These are phyloP conservation scores for Kurtzmaniella natalensis DNA, from an alignment of 1,139 yeast species.

Conservation along the genomic window DNA sequence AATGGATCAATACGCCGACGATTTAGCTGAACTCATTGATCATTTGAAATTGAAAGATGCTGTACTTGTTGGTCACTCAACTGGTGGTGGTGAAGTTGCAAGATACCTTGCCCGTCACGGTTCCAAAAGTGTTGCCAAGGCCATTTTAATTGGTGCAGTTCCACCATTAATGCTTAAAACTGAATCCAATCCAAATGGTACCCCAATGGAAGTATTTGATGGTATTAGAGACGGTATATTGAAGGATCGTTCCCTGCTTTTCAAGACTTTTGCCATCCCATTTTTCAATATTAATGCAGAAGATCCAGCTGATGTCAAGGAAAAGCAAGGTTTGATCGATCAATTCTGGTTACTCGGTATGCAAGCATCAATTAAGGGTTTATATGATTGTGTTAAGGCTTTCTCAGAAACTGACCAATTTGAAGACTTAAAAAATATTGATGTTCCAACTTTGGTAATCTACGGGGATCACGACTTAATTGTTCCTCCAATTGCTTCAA, in stretches of 20 bases:
- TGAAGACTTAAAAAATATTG: constrained; percentile 13
- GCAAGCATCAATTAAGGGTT: constrained; percentile 15
- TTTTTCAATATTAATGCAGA: background rate
- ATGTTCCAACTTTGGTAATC: constrained; percentile 13
- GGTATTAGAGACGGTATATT: constrained; percentile 11
- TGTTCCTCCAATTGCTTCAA: constrained; percentile 14
- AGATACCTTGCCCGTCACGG: constrained; percentile 15
- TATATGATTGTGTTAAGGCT: constrained; percentile 13
- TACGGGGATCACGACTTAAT: constrained; percentile 15
- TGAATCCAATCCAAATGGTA: constrained; percentile 11
- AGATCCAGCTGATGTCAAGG: constrained; percentile 4
- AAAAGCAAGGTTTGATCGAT: constrained; percentile 11
- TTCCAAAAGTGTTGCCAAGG: constrained; percentile 11
- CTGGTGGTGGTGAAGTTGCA: constrained; percentile 18
- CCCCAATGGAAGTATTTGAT: constrained; percentile 12
- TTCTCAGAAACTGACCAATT: constrained; percentile 13
- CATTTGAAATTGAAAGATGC: constrained; percentile 13
- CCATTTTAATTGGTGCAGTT: constrained; percentile 15
- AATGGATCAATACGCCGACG: constrained; percentile 18
- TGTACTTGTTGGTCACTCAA: constrained; percentile 16
- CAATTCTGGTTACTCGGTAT: constrained; percentile 16
- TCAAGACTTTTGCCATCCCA: constrained; percentile 12
- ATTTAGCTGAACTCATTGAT: constrained; percentile 13
- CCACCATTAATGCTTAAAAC: constrained; percentile 15
- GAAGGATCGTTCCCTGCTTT: constrained; percentile 12